Base-by-base conservation (phyloP, 768 basidiomycete species). In the Suillus americanus region DNA sequence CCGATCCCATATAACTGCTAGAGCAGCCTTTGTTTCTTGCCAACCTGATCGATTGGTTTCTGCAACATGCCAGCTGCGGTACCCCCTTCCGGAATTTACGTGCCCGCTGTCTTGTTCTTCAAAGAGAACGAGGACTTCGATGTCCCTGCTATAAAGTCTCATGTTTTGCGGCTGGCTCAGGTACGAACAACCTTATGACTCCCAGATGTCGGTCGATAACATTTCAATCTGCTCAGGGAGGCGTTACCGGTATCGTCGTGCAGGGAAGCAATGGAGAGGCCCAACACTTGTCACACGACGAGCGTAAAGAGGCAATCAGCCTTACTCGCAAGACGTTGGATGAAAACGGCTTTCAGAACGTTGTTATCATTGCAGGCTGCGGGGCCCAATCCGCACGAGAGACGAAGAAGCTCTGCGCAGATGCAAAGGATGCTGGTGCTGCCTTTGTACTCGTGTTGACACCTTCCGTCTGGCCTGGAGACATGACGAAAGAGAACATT, bases 391-490 rank as follows among this genome's bases (percentile, higher is more conserved):
- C 91, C 2, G 88, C 91, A 0, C 81, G 87, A 20, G 91, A 93
- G 74, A 94, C 92, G 40, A 83, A 85, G 76, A 76, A 81, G 71
- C 81, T 95, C 18, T 89, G 88, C 69, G 73, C 76, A 12, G 90
- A 94, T 69, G 94, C 93, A 5, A 85, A 86, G 64, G 89, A 88
- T 33, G 91, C 91, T 3, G 93, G 94, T n/a, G 93, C 94, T 33
- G 84, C 85, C n/a, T 85, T 89, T 70, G 88, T 83, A 23, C 86
- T 94, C 57, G 90, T 94, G 33, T 80, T 86, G 72, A 93, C 88
- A 10, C 91, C 86, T 62, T 91, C 87, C 53, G 85, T 87, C 6
- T 91, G 90, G 89, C 82, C 84, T 0, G 80, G 82, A 18, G 79
- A 83, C 60, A 91, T 90, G 89, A 86, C 78, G 18, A 75, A 73